phyloP scores from a whole-genome alignment of 2,329 filamentous ascomycete species.

The Rhinocladiella mackenziei region DNA sequence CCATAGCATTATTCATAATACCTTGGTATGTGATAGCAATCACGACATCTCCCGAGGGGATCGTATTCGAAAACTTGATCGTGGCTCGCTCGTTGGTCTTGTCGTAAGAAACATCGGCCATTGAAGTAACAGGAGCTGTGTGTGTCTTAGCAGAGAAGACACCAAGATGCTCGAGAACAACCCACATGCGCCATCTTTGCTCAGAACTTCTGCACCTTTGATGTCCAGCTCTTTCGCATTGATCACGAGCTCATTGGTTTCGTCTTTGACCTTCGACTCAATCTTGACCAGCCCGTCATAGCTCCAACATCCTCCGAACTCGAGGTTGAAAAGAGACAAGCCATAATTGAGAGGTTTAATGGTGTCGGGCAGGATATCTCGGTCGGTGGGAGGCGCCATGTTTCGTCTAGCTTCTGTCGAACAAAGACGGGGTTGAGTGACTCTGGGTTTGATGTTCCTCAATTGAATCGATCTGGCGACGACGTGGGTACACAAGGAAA shows the following conservation, averaged over 20 bases:
- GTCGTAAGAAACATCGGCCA: conserved; percentile 67
- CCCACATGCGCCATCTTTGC: conserved; percentile 45
- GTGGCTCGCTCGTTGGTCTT: conserved; percentile 78
- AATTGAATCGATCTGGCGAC: background rate
- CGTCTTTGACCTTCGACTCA: conserved; percentile 65
- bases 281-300: conserved; percentile 87
- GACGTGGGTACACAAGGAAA: conserved; percentile 6
- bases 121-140: conserved; percentile 15
- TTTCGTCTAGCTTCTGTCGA: conserved; percentile 39
- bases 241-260: conserved; percentile 72
- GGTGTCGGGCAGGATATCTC: conserved; percentile 44
- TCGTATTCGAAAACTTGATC: conserved; percentile 68
- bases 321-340: conserved; percentile 74
- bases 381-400: conserved; percentile 42
- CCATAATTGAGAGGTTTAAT: conserved; percentile 84
- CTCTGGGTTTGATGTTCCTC: background rate
- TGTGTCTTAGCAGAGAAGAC: background rate
- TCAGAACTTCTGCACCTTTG: conserved; percentile 59
- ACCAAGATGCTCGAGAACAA: conserved; percentile 1
- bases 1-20: conserved; percentile 84
- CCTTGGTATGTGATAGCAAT: conserved; percentile 73
- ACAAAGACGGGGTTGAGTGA: conserved; percentile 34
- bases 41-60: conserved; percentile 64
- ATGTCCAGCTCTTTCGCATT: conserved; percentile 84
- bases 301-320: conserved; percentile 66